phyloP scores from a whole-genome alignment of 2,329 filamentous ascomycete genomes.

The Sporothrix mexicana region DNA sequence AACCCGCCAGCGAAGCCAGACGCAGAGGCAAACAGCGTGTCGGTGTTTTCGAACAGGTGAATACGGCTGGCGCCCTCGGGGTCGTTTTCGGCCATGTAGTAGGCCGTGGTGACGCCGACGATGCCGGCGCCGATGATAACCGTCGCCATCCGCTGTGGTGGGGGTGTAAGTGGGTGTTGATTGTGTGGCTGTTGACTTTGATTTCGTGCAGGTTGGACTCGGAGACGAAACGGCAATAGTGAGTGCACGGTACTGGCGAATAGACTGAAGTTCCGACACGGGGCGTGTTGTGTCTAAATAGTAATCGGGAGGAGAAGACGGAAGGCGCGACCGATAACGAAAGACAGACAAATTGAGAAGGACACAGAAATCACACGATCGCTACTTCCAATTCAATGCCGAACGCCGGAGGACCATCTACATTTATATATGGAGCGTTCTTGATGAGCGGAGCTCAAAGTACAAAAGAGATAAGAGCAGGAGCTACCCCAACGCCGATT shows the following conservation, averaged over 20 bases:
- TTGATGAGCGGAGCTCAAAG: not conserved
- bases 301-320: not conserved
- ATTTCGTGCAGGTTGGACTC: not conserved
- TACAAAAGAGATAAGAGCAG: slow-evolving; percentile 9
- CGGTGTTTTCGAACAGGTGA: slow-evolving; percentile 55
- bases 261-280: no score
- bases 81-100: slow-evolving; percentile 67
- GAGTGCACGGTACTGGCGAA: no score
- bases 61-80: slow-evolving; percentile 43
- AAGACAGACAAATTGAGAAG: not conserved
- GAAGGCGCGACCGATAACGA: not conserved
- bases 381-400: not conserved
- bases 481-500: slow-evolving; percentile 10
- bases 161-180: not conserved
- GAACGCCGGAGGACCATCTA: slow-evolving; percentile 1
- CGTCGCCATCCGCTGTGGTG: slow-evolving; percentile 52
- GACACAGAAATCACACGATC: not conserved
- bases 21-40: slow-evolving; percentile 71
- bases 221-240: not conserved
- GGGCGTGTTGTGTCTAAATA: not conserved
- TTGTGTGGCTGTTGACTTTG: not conserved
- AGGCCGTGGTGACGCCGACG: slow-evolving; percentile 73
- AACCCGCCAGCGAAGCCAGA: slow-evolving; percentile 78
- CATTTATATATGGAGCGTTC: not conserved
- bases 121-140: slow-evolving; percentile 74